Percentiles rank a stretch among this genome's conserved stretches.
Evolutionary conservation across 106 monocot genomes (phyloP).

Genomic region (Gastrodia elata): DNA sequence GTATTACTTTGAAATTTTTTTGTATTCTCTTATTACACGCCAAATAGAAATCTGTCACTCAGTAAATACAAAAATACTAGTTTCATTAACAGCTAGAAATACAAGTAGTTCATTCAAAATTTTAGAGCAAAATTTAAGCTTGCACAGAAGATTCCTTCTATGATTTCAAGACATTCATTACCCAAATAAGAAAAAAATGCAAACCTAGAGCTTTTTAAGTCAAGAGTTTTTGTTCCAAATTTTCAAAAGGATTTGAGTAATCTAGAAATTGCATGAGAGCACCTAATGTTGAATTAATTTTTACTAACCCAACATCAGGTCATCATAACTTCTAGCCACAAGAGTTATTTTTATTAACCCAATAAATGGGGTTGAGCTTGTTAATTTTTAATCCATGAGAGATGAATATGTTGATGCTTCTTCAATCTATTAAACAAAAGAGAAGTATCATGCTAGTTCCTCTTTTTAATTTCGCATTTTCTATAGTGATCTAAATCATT

Average conservation of each 20-base stretch:
- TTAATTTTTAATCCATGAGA: too few species aligned
- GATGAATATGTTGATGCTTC: too few species aligned
- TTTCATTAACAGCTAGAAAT: neutral
- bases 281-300: too few species aligned
- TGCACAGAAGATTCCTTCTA: neutral
- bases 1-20: neutral
- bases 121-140: neutral
- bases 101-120: neutral
- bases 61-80: neutral
- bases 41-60: neutral
- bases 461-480: too few species aligned
- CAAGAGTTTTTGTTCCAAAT: too few species aligned
- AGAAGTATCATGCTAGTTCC: too few species aligned
- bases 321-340: too few species aligned
- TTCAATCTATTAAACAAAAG: too few species aligned
- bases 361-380: too few species aligned
- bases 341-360: too few species aligned
- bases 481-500: too few species aligned
- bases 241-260: neutral
- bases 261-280: neutral
- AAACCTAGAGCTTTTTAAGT: neutral
- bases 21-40: neutral
- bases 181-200: neutral
- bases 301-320: too few species aligned
- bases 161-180: neutral